These are phyloP conservation scores for Talaromyces sp. DNA, from an alignment of 2,329 filamentous ascomycete species.

Conservation along the genomic window DNA sequence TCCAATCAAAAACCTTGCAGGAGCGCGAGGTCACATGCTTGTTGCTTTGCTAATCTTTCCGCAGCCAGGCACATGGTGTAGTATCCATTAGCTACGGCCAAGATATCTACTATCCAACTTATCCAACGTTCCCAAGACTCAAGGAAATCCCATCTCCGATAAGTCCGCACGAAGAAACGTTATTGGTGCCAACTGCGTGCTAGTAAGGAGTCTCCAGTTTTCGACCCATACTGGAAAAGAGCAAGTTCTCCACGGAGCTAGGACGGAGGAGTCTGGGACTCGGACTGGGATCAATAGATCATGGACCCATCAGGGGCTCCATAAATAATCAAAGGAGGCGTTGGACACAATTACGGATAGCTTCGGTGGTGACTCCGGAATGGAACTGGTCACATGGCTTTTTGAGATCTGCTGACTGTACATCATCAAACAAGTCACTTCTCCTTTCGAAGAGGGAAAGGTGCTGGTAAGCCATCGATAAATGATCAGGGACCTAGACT, in stretches of 20 bases:
- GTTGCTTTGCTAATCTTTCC: neutral
- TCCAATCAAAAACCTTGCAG: neutral
- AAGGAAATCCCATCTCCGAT: neutral
- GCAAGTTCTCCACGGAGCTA: conserved; percentile 1
- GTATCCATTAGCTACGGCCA: neutral
- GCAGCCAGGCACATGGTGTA: neutral
- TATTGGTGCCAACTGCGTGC: neutral
- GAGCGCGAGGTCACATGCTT: conserved; percentile 1
- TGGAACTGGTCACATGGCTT: neutral
- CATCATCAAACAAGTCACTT: neutral
- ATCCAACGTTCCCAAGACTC: no score
- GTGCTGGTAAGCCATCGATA: no score
- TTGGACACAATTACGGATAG: neutral
- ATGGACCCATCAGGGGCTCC: neutral
- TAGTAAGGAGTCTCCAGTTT: neutral
- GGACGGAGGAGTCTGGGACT: neutral
- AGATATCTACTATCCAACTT: neutral
- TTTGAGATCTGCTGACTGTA: neutral
- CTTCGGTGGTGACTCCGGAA: neutral
- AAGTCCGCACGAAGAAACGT: neutral
- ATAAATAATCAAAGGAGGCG: conserved; percentile 4
- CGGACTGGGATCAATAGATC: neutral
- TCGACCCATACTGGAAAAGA: neutral
- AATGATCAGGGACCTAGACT: neutral
- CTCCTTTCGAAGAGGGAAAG: neutral